Conservation (phyloP, 805 yeast species). For the Wickerhamomyces chambardii region DNA sequence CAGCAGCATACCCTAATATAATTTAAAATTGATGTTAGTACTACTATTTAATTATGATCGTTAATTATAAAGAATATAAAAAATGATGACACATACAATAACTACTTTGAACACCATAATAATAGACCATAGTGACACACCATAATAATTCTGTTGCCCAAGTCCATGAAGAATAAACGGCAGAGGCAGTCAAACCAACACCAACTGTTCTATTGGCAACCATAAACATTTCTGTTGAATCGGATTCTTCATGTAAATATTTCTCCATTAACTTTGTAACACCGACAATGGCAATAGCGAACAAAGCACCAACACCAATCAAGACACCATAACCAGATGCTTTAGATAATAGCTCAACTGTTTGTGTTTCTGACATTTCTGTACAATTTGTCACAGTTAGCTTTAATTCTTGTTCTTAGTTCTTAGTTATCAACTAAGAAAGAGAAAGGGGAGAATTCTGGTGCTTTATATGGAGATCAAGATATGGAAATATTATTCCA, state of each 20-base stretch:
- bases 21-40: too few species aligned
- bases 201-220: slow-evolving; percentile 30
- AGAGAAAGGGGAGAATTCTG: too few species aligned
- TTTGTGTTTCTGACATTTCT: slow-evolving; percentile 11
- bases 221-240: slow-evolving; percentile 29
- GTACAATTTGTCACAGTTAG: slow-evolving; percentile 17
- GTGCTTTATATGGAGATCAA: too few species aligned
- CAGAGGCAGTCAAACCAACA: slow-evolving; percentile 29
- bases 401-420: too few species aligned
- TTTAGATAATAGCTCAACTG: slow-evolving; percentile 5
- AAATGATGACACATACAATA: slow-evolving; percentile 24
- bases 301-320: slow-evolving; percentile 32
- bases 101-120: slow-evolving; percentile 30
- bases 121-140: slow-evolving; percentile 27
- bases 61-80: too few species aligned
- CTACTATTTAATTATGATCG: too few species aligned
- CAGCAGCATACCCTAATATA: slow-evolving; percentile 25
- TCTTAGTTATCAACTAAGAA: too few species aligned
- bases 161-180: slow-evolving; percentile 35
- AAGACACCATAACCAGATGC: slow-evolving; percentile 31
- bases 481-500: too few species aligned
- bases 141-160: slow-evolving; percentile 30
- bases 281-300: slow-evolving; percentile 29
- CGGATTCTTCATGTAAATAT: slow-evolving; percentile 28
- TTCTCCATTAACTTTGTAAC: slow-evolving; percentile 23